A percentile compares a stretch with the other conserved stretches of the same genome.
Conservation (phyloP, 2,329 filamentous ascomycete genomes). For the Ceratocystis cubensis region DNA sequence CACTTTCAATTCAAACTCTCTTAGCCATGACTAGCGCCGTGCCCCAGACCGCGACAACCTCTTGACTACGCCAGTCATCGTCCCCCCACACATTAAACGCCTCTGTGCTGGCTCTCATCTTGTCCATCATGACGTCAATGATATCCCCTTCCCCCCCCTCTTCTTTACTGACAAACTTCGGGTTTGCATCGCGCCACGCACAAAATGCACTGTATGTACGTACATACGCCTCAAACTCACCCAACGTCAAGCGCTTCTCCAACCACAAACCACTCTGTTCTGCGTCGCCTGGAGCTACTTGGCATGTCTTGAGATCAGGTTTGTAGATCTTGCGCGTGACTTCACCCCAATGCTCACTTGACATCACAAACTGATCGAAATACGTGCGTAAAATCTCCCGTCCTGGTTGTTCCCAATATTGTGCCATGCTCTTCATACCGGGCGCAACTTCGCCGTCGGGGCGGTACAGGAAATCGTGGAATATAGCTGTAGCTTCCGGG, state of each 20-base stretch:
- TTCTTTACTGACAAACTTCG: constrained; percentile 35
- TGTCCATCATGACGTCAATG: constrained; percentile 49
- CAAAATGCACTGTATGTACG: constrained; percentile 48
- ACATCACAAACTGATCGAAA: constrained; percentile 40
- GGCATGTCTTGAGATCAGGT: constrained; percentile 33
- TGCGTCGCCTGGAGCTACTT: constrained; percentile 26
- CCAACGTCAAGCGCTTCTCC: constrained; percentile 41
- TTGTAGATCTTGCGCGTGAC: constrained; percentile 45
- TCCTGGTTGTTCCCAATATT: constrained; percentile 51
- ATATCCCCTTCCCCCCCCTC: constrained; percentile 48
- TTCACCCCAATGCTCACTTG: constrained; percentile 39
- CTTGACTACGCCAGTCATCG: constrained; percentile 37
- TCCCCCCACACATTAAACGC: constrained; percentile 38
- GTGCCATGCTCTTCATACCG: constrained; percentile 39
- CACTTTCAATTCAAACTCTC: constrained; percentile 23
- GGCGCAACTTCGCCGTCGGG: constrained; percentile 31
- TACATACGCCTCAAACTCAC: constrained; percentile 47
- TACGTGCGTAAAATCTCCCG: constrained; percentile 41
- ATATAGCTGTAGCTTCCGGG: constrained; percentile 39
- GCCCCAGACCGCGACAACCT: constrained; percentile 49
- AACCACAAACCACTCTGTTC: constrained; percentile 34
- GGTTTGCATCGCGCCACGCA: constrained; percentile 46
- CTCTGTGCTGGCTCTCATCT: constrained; percentile 41
- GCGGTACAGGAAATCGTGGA: constrained; percentile 43
- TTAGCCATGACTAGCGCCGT: constrained; percentile 46